Evolutionary conservation across 345 rosid species (phyloP), one percentile per base, ranked within the genome.

Genomic region (Citrus sinensis): DNA sequence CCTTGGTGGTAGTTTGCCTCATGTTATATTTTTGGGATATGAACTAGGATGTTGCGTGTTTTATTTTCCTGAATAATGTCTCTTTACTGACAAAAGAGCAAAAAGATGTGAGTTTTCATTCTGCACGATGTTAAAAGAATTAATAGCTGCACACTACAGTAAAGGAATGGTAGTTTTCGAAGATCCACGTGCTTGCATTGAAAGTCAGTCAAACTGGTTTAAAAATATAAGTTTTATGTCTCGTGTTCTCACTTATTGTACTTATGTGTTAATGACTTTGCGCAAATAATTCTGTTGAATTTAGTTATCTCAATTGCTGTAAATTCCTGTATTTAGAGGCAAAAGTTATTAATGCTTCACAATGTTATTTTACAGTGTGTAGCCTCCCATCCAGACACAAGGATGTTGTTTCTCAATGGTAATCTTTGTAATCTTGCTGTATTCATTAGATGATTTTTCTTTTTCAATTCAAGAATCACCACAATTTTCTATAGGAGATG

Each of bases 331-430:
- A 29, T 63, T 59, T 27, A 69, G 73, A 81, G 79, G 37, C 32
- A 11, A 54, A 54, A 17, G 22, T 70, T 73, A 27, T 74, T 81
- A 65, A 84, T 73, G 16, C 55, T 20, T 59, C 2, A 22, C 34
- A 77, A 46, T 65, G 40, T 80, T 77, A 2, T 81, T 76, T 81
- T 88, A n/a, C 92, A 97, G 99, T 97, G 99, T 71, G 99, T 97
- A 14, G 99, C 99, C 78, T 94, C 99, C 80, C 99, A 97, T 80
- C 90, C 97, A 2, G 98, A 97, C 80, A 97, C 99, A 24, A 90
- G 98, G 82, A 92, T 90, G 98, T 76, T 88, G 74, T 97, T 97
- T 84, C 91, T 97, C 58, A 92, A 93, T 80, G 98, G 98, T 94
- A 90, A 75, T 79, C 54, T 80, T 86, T 67, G 72, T 79, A 8